Evolutionary conservation across 306 rosid genomes (phyloP).

Genomic region (Carpinus viminea): DNA sequence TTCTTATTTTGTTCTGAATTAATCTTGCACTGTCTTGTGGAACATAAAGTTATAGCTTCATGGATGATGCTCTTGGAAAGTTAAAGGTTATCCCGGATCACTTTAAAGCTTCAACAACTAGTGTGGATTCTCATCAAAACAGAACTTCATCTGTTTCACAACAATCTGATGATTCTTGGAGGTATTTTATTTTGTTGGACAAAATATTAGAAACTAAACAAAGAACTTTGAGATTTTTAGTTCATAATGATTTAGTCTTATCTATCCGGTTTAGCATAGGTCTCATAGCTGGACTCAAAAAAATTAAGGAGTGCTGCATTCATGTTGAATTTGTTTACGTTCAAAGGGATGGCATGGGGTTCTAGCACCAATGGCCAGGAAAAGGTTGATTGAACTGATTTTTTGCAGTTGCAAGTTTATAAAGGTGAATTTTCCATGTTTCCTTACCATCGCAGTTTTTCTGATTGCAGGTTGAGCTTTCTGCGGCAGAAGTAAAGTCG

Average conservation of each 20-base stretch:
- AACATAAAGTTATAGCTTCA: conserved; percentile 37
- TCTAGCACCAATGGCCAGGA: conserved; percentile 47
- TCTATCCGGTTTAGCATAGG: conserved; percentile 47
- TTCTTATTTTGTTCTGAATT: conserved; percentile 22
- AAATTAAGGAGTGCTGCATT: conserved; percentile 48
- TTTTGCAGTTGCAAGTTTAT: conserved; percentile 4
- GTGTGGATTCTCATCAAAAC: conserved; percentile 43
- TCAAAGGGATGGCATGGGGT: conserved; percentile 63
- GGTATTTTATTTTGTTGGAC: conserved; percentile 34
- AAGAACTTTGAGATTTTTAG: conserved; percentile 6
- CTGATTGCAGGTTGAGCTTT: conserved; percentile 60
- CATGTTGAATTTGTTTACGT: conserved; percentile 67
- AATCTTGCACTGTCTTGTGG: conserved; percentile 10
- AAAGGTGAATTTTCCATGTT: conserved; percentile 16
- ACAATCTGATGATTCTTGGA: conserved; percentile 40
- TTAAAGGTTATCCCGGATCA: conserved; percentile 72
- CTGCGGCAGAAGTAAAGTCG: conserved; percentile 71
- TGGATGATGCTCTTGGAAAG: conserved; percentile 76
- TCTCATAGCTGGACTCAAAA: conserved; percentile 46
- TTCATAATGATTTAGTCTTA: conserved; percentile 34
- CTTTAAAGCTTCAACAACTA: conserved; percentile 58
- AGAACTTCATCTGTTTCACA: conserved; percentile 38
- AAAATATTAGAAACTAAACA: conserved; percentile 9
- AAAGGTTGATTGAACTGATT: conserved; percentile 55
- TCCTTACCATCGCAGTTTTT: conserved; percentile 27